Base-by-base conservation (phyloP, 495 filamentous ascomycete genomes). In the Astrocystis sublimbata region DNA sequence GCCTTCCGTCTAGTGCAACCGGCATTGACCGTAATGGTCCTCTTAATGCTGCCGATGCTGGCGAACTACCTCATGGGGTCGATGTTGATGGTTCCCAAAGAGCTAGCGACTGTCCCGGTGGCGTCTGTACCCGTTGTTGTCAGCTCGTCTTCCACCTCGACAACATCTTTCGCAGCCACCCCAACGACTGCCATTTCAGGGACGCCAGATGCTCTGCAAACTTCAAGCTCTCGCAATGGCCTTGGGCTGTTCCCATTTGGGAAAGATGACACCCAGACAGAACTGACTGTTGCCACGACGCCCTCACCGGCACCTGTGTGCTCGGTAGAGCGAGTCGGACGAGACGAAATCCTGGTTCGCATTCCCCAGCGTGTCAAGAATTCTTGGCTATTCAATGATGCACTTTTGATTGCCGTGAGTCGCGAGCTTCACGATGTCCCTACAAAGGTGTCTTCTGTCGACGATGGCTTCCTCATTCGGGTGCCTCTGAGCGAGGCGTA, bases 401-500 rank as follows among this genome's bases (percentile, higher is more conserved):
- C 76, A 8, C 74, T 82, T 49, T 62, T 75, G 33, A 74, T 82
- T 43, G 70, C 73, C n/a, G 78, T 79, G 13, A 73, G 61, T 53
- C 78, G 78, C 13, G 73, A 72, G n/a, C 60, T 74, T 10, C 61
- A 73, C 19, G 63, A 66, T 8, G 64, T 82, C 51, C 72, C 73
- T 61, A 76, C 72, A 3, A 77, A 76, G 61, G 68, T 80, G 15
- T 77, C 75, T 6, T 72, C 71, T 7, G 63, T 76, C 33, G 75
- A 79, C 26, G 75, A 79, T 24, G 79, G 79, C 2, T 73, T 82
- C 53, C 26, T 79, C 24, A 72, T 80, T n/a, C 73, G 76, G 51
- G 67, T 82, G 35, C 59, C 61, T 19, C 52, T 65, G 9, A 74
- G 71, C 28, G 75, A 80, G 24, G 78, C 77, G 15, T 60, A 80